A percentile compares a stretch with the other conserved stretches of the same genome.
Conservation (phyloP, 495 filamentous ascomycete species). For the Wilcoxina mikolae region DNA sequence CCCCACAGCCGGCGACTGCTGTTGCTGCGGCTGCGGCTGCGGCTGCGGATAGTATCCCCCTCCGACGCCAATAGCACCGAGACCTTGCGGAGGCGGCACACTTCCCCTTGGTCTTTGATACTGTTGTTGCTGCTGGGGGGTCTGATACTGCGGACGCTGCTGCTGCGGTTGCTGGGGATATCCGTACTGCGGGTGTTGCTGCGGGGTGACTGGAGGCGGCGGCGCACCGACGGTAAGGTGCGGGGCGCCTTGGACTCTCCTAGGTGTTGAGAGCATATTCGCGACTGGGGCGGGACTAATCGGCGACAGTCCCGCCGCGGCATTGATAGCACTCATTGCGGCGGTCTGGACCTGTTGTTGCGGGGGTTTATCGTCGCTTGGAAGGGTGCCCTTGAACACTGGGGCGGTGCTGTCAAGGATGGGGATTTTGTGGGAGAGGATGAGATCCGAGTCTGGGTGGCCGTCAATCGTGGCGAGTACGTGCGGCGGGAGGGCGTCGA, state of each 20-base stretch:
- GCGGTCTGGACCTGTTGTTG: conserved; percentile 10
- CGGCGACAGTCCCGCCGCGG: conserved; percentile 21
- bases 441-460: conserved; percentile 48
- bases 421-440: conserved; percentile 46
- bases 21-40: not conserved
- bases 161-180: conserved; percentile 11
- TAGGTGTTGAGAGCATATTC: not conserved
- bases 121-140: not conserved
- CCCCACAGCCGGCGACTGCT: not conserved
- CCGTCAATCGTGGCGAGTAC: conserved; percentile 53
- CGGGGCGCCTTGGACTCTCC: not conserved
- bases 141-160: conserved; percentile 1
- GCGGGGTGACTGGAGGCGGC: not conserved
- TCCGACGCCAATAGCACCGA: conserved; percentile 22
- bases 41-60: not conserved
- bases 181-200: conserved; percentile 15
- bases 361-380: conserved; percentile 7
- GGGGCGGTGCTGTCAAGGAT: conserved; percentile 33
- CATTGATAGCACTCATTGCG: conserved; percentile 21
- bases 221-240: not conserved
- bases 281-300: conserved; percentile 17
- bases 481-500: conserved; percentile 50
- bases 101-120: conserved; percentile 7
- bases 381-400: conserved; percentile 42
- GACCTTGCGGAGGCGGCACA: conserved; percentile 25